phyloP scores from a whole-genome alignment of 768 basidiomycete genomes.

The Phlegmacium glaucopus region DNA sequence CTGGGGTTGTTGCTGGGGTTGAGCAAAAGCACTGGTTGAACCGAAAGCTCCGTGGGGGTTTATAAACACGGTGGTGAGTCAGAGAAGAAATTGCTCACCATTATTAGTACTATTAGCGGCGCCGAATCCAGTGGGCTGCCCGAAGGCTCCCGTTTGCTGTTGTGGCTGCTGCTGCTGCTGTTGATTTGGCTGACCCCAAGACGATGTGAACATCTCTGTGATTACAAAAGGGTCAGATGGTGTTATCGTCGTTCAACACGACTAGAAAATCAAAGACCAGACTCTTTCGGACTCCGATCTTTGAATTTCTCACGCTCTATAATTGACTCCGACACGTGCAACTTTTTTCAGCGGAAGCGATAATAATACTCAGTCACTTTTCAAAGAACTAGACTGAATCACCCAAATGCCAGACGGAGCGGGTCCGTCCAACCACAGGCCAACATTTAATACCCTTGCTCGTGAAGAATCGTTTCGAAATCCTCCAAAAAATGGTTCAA shows the following conservation, averaged over 20 bases:
- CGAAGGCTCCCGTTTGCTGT: slow-evolving; percentile 60
- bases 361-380: slow-evolving; percentile 1
- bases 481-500: slow-evolving; percentile 66
- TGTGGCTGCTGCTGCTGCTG: slow-evolving; percentile 64
- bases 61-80: slow-evolving; percentile 21
- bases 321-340: slow-evolving; percentile 29
- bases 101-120: slow-evolving; percentile 21
- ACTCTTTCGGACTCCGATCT: slow-evolving; percentile 34
- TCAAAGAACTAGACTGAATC: neutral
- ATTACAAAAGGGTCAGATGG: slow-evolving; percentile 11
- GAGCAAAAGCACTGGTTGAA: slow-evolving; percentile 56
- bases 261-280: slow-evolving; percentile 14
- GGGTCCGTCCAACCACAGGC: slow-evolving; percentile 31
- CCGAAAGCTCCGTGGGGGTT: slow-evolving; percentile 46
- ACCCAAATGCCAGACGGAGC: slow-evolving; percentile 51
- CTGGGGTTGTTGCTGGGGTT: slow-evolving; percentile 47
- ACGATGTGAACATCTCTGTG: slow-evolving; percentile 65
- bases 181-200: slow-evolving; percentile 68
- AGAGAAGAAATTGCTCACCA: slow-evolving; percentile 34
- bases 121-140: slow-evolving; percentile 44
- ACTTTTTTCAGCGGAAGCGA: slow-evolving; percentile 23
- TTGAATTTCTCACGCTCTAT: slow-evolving; percentile 15
- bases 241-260: slow-evolving; percentile 18
- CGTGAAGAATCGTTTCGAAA: slow-evolving; percentile 77
- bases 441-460: slow-evolving; percentile 78